Conservation (phyloP, 2,329 filamentous ascomycete species). For the Fusarium sp. region DNA sequence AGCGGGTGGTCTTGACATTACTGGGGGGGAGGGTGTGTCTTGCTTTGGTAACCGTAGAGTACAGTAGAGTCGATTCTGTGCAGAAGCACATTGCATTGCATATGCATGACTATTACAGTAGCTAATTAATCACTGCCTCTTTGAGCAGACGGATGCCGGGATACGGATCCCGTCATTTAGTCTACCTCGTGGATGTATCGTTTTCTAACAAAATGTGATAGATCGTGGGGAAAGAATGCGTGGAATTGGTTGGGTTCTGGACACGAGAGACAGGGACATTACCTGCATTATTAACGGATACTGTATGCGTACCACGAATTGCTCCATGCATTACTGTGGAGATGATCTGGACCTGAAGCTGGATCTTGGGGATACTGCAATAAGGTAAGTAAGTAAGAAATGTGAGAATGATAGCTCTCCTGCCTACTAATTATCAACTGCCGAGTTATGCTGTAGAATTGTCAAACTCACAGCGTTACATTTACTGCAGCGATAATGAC, state of each 20-base stretch:
- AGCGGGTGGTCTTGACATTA: not conserved
- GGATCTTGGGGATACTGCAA: not conserved
- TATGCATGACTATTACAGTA: not conserved
- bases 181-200: not conserved
- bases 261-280: not conserved
- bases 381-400: not conserved
- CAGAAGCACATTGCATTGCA: conserved; percentile 3
- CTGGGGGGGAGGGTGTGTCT: not conserved
- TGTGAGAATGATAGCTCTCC: not conserved
- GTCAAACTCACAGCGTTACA: not conserved
- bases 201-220: conserved; percentile 35
- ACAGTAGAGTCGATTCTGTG: not conserved
- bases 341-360: not conserved
- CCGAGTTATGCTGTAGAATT: not conserved
- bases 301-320: not conserved
- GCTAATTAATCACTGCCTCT: not conserved
- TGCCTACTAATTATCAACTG: not conserved
- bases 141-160: not conserved
- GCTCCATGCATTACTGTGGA: not conserved
- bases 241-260: conserved; percentile 4
- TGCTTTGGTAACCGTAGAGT: not conserved
- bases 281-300: not conserved
- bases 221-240: conserved; percentile 28
- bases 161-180: not conserved
- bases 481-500: not conserved